phyloP scores from a whole-genome alignment of 2,329 filamentous ascomycete genomes.

The Dothidotthia symphoricarpi region DNA sequence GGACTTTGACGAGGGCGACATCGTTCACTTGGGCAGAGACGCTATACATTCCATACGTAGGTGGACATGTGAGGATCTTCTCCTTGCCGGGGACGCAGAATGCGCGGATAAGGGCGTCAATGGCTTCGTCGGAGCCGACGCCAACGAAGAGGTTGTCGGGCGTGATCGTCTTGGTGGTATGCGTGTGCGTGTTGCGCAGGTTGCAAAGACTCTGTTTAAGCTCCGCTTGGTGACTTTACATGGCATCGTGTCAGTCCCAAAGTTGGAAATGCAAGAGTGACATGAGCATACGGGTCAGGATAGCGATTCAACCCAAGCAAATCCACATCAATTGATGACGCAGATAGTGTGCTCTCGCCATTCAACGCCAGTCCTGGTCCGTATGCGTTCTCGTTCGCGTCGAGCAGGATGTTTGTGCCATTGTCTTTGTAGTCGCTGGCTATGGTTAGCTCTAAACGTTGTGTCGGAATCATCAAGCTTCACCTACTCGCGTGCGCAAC shows the following conservation, averaged over 20 bases:
- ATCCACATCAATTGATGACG: conserved; percentile 62
- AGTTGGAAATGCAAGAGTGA: background rate
- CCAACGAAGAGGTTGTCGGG: conserved; percentile 90
- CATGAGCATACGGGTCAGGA: conserved; percentile 68
- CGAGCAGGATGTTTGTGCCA: conserved; percentile 90
- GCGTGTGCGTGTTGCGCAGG: conserved; percentile 79
- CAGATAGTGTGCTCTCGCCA: conserved; percentile 49
- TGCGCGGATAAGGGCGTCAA: conserved; percentile 87
- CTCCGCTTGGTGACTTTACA: conserved; percentile 68
- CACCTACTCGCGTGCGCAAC: conserved; percentile 55
- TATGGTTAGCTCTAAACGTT: conserved; percentile 12
- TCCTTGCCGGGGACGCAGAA: conserved; percentile 88
- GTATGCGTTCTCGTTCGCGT: conserved; percentile 97
- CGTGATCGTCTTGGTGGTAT: conserved; percentile 70
- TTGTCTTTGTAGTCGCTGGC: conserved; percentile 96
- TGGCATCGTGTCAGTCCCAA: conserved; percentile 1
- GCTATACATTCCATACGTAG: conserved; percentile 97
- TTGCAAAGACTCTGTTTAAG: conserved; percentile 85
- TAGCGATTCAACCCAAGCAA: conserved; percentile 86
- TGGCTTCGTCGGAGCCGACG: conserved; percentile 94
- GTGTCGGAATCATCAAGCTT: conserved; percentile 11
- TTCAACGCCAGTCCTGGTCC: conserved; percentile 70
- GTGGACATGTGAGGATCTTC: conserved; percentile 90
- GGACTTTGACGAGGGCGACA: conserved; percentile 80
- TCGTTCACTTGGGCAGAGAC: conserved; percentile 96